Percentiles rank a stretch among this genome's conserved stretches.
These are phyloP conservation scores for Rhizomucor pusillus DNA, from an alignment of 371 early-diverging fungal species.

Conservation along the genomic window DNA sequence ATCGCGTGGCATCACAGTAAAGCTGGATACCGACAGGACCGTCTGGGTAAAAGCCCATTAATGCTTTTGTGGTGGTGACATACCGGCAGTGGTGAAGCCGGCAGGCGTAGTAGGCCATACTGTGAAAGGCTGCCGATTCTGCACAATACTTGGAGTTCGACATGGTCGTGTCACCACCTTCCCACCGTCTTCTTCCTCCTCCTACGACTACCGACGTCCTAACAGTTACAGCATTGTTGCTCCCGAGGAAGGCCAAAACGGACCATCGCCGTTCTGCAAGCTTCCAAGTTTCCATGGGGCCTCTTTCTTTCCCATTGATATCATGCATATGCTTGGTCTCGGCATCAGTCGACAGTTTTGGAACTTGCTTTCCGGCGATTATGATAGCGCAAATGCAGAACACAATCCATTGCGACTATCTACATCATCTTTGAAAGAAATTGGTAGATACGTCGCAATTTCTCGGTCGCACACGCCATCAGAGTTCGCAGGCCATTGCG, in stretches of 20 bases:
- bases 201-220: background rate
- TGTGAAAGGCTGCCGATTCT: slow-evolving; percentile 4
- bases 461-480: background rate
- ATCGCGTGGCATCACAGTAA: background rate
- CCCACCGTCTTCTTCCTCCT: no score
- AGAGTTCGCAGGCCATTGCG: background rate
- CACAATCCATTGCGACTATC: background rate
- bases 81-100: slow-evolving; percentile 1
- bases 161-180: background rate
- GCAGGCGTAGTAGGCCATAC: slow-evolving; percentile 2
- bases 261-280: background rate
- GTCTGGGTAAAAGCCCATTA: slow-evolving; percentile 1
- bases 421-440: background rate
- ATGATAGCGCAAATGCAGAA: background rate
- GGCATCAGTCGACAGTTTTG: background rate
- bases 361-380: background rate
- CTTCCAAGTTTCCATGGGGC: background rate
- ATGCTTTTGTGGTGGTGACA: slow-evolving; percentile 2
- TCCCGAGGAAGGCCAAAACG: background rate
- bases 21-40: background rate
- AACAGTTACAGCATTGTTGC: background rate
- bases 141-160: background rate
- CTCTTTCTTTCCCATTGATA: slow-evolving; percentile 3
- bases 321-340: background rate
- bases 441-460: background rate